phyloP scores from a whole-genome alignment of 495 filamentous ascomycete genomes.

The Aspergillus sclerotioniger region DNA sequence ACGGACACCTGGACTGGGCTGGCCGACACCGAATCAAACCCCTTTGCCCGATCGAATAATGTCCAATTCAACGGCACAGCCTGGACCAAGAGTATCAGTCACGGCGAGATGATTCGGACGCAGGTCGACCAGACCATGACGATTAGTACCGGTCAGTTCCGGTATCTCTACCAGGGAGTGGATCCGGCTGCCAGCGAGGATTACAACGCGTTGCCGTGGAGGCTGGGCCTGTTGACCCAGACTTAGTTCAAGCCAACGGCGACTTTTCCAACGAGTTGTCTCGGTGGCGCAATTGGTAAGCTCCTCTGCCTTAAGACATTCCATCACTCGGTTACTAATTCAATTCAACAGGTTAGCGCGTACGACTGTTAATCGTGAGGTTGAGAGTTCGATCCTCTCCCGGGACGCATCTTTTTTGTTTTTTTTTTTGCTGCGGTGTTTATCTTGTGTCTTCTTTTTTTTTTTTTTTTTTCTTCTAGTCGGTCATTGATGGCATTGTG shows the following conservation, averaged over 20 bases:
- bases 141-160: conserved; percentile 57
- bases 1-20: conserved; percentile 54
- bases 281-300: background rate
- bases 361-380: conserved; percentile 1
- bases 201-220: conserved; percentile 49
- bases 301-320: too few species aligned
- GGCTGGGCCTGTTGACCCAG: conserved; percentile 50
- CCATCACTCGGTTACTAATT: too few species aligned
- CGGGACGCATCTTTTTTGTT: background rate
- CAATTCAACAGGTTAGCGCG: too few species aligned
- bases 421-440: background rate
- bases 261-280: background rate
- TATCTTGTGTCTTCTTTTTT: too few species aligned
- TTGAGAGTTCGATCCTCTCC: conserved; percentile 1
- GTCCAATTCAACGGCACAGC: conserved; percentile 43
- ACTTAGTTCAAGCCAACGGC: too few species aligned
- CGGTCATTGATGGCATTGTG: too few species aligned
- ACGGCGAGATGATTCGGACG: conserved; percentile 56
- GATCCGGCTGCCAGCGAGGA: conserved; percentile 27
- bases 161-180: conserved; percentile 58
- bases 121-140: conserved; percentile 57
- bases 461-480: too few species aligned
- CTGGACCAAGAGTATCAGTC: conserved; percentile 65
- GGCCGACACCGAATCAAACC: conserved; percentile 46
- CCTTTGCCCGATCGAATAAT: conserved; percentile 63